phyloP scores from a whole-genome alignment of 768 basidiomycete genomes.

The Phanerodontia chrysosporium region DNA sequence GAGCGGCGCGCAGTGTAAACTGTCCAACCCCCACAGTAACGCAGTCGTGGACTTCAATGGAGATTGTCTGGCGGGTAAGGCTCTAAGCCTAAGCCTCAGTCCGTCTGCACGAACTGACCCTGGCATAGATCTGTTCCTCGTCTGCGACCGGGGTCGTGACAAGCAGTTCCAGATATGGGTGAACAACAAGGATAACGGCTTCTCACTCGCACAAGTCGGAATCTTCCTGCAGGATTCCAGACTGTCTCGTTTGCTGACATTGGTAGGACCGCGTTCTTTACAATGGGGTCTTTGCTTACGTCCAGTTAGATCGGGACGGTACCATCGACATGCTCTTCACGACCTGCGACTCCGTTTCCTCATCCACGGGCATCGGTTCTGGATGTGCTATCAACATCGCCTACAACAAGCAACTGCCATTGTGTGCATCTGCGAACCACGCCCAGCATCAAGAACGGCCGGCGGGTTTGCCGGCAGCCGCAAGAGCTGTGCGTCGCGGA shows the following conservation, averaged over 20 bases:
- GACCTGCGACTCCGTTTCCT: conserved; percentile 71
- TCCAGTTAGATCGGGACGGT: conserved; percentile 79
- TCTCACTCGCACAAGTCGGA: conserved; percentile 62
- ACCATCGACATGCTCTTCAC: conserved; percentile 94
- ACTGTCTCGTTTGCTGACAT: conserved; percentile 87
- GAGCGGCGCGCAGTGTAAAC: conserved; percentile 58
- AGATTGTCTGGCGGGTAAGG: conserved; percentile 87
- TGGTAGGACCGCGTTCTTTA: conserved; percentile 40
- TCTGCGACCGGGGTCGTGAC: conserved; percentile 57
- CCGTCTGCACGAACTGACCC: background rate
- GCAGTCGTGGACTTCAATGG: conserved; percentile 93
- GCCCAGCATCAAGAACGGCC: conserved; percentile 44
- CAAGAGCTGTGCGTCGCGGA: conserved; percentile 82
- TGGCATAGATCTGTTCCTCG: conserved; percentile 71
- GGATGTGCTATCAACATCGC: conserved; percentile 86
- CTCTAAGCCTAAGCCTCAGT: background rate
- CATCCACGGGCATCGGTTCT: conserved; percentile 63
- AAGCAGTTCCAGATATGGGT: conserved; percentile 89
- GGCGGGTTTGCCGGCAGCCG: conserved; percentile 65
- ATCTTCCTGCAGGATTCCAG: conserved; percentile 66
- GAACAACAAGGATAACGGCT: conserved; percentile 77
- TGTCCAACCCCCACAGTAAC: conserved; percentile 91
- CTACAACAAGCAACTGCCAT: conserved; percentile 85
- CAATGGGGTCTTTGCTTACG: background rate
- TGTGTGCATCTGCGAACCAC: conserved; percentile 64